These are phyloP conservation scores for Neckera pumila DNA, from an alignment of 225 moss, liverwort and hornwort genomes.

Conservation along the genomic window DNA sequence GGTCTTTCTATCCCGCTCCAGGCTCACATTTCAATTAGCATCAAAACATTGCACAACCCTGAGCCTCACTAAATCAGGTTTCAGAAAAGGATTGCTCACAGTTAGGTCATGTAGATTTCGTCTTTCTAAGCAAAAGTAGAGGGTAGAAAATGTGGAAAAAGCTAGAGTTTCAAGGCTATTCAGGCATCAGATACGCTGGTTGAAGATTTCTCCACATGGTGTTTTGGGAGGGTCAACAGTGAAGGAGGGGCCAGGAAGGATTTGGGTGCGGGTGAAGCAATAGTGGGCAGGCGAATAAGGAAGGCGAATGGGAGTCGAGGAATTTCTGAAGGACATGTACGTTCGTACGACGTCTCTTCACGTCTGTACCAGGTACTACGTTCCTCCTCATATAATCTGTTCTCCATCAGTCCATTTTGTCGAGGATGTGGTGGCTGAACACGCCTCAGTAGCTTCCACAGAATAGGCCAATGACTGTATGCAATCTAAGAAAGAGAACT, in stretches of 20 bases:
- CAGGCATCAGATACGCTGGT: not conserved
- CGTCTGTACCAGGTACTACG: conserved; percentile 33
- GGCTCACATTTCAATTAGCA: not conserved
- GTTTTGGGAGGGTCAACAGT: conserved; percentile 14
- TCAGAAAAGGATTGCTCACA: not conserved
- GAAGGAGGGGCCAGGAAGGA: conserved; percentile 20
- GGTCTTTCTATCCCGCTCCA: conserved; percentile 26
- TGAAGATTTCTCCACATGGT: conserved; percentile 7
- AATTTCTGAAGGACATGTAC: conserved; percentile 18
- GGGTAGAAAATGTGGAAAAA: not conserved
- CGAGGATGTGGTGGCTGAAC: not conserved
- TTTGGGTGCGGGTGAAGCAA: conserved; percentile 12
- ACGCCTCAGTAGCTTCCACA: not conserved
- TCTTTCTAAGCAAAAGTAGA: not conserved
- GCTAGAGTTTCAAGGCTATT: not conserved
- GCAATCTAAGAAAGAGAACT: not conserved
- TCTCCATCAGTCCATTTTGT: not conserved
- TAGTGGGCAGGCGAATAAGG: conserved; percentile 31
- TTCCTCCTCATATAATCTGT: not conserved
- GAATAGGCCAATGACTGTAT: not conserved
- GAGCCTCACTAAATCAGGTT: not conserved
- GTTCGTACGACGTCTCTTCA: conserved; percentile 26
- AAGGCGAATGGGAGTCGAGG: conserved; percentile 21
- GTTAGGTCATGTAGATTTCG: not conserved
- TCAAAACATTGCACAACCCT: not conserved